A percentile compares a stretch with the other conserved stretches of the same genome.
Conservation (phyloP, 768 basidiomycete genomes). For the Leccinum longicurvipes region DNA sequence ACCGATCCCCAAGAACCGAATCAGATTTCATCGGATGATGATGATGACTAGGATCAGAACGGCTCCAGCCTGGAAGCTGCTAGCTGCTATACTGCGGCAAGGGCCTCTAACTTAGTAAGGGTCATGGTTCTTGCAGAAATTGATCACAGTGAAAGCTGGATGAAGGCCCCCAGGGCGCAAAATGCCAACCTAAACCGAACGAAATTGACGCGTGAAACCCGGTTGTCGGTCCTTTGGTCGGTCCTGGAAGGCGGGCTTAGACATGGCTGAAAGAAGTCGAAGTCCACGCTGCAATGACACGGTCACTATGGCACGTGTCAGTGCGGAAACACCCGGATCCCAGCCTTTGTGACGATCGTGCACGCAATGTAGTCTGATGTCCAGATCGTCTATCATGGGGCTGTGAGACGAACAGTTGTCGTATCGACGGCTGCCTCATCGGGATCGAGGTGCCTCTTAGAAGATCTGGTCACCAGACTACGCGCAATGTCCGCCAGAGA, state of each 20-base stretch:
- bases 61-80: no score
- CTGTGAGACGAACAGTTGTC: neutral
- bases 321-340: conserved; percentile 24
- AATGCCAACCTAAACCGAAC: neutral
- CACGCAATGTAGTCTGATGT: conserved; percentile 5
- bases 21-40: no score
- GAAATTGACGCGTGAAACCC: no score
- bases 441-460: neutral
- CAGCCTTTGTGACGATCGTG: conserved; percentile 14
- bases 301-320: no score
- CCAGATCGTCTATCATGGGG: neutral
- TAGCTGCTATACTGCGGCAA: no score
- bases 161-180: neutral
- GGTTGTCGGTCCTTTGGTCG: no score
- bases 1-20: no score
- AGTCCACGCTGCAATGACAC: no score
- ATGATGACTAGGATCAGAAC: no score
- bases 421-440: neutral
- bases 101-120: no score
- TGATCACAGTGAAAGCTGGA: neutral
- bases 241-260: no score
- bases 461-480: neutral
- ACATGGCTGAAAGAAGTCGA: neutral
- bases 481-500: conserved; percentile 5
- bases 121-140: neutral